Evolutionary conservation across 1,284 basidiomycete genomes (phyloP).

Genomic region (Wolfiporia cocos): DNA sequence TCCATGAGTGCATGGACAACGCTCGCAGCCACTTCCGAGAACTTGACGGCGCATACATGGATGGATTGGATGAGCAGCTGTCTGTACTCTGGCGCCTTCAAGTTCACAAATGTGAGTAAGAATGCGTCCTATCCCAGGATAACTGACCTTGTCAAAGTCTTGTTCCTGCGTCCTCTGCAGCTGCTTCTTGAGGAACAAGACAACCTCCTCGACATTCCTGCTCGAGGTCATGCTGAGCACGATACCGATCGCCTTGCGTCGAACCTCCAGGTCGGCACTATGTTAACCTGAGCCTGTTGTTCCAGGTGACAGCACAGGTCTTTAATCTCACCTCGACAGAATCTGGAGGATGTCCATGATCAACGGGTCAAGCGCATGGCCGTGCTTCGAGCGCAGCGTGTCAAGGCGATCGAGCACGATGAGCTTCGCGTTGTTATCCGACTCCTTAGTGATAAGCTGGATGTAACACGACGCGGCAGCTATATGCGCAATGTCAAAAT

Average conservation of each 20-base stretch:
- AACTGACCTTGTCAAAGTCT: constrained; percentile 75
- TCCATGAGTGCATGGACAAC: constrained; percentile 98
- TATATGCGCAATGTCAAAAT: constrained; percentile 25
- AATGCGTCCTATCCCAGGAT: not conserved
- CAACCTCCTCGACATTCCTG: constrained; percentile 97
- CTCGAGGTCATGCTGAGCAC: constrained; percentile 93
- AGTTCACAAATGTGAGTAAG: constrained; percentile 6
- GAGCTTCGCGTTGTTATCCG: constrained; percentile 99
- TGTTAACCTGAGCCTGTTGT: too few species aligned
- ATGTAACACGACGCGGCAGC: constrained; percentile 90
- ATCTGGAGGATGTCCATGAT: constrained; percentile 97
- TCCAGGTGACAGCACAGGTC: not conserved
- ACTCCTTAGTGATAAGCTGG: constrained; percentile 89
- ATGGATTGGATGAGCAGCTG: constrained; percentile 97
- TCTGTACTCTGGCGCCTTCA: constrained; percentile 86
- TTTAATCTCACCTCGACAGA: constrained; percentile 56
- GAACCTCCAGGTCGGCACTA: constrained; percentile 95
- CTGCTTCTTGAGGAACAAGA: constrained; percentile 96
- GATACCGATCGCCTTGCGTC: constrained; percentile 87
- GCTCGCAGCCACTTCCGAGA: constrained; percentile 96
- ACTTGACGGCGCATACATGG: constrained; percentile 94
- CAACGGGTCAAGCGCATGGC: constrained; percentile 86
- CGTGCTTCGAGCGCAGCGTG: constrained; percentile 78
- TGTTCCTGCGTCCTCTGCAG: constrained; percentile 87
- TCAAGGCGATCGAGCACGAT: constrained; percentile 96